Evolutionary conservation across 352 stramenopile genomes (phyloP).

Genomic region (Pythium plurisporium): DNA sequence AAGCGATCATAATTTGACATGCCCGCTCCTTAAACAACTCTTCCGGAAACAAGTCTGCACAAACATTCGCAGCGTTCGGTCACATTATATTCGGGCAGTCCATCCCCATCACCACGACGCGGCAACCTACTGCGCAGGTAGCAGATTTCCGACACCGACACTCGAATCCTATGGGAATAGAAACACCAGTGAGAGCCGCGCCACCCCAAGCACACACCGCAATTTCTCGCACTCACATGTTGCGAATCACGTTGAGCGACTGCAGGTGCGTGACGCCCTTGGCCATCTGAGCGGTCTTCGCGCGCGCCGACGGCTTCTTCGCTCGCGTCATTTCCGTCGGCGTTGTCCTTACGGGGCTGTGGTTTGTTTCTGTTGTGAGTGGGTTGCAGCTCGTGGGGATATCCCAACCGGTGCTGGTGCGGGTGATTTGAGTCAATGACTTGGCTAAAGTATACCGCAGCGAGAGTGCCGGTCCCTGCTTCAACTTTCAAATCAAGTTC

Average conservation of each 20-base stretch:
- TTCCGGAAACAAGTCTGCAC: conserved; percentile 34
- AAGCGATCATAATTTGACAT: background rate
- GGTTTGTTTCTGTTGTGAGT: conserved; percentile 2
- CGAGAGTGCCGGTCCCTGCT: conserved; percentile 23
- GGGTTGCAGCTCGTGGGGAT: background rate
- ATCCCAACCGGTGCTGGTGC: background rate
- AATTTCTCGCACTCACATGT: conserved; percentile 24
- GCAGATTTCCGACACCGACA: conserved; percentile 43
- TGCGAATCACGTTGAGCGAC: conserved; percentile 41
- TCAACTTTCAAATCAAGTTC: conserved; percentile 9
- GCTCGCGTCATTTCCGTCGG: background rate
- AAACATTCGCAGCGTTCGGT: no score
- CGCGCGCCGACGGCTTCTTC: background rate
- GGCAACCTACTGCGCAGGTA: conserved; percentile 30
- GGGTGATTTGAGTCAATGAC: conserved; percentile 1
- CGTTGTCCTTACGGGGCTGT: background rate
- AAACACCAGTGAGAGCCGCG: background rate
- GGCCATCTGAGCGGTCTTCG: conserved; percentile 14
- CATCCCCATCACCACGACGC: background rate
- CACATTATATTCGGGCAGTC: background rate
- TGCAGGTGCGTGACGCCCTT: conserved; percentile 28
- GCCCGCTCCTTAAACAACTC: conserved; percentile 32
- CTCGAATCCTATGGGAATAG: conserved; percentile 27
- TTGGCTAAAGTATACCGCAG: conserved; percentile 1
- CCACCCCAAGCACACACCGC: background rate